These are phyloP conservation scores for Geotrichum histeridarum DNA, from an alignment of 1,139 yeast genomes.

Conservation along the genomic window DNA sequence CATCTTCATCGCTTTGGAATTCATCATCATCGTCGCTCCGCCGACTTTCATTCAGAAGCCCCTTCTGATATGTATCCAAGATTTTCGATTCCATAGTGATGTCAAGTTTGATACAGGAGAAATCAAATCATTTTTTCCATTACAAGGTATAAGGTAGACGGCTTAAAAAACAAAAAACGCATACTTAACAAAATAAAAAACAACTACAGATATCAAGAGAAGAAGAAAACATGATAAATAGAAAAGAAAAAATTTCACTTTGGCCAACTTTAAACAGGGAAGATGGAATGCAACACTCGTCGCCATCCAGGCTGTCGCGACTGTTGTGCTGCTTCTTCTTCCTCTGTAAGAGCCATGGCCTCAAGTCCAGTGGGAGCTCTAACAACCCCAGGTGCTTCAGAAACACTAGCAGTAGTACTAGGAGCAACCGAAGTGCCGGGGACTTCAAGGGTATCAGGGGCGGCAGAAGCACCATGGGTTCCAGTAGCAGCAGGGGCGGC, in stretches of 20 bases:
- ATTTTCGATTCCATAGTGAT: no score
- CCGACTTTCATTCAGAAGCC: no score
- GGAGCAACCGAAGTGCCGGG: no score
- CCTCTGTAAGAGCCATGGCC: conserved; percentile 5
- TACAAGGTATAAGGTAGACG: background rate
- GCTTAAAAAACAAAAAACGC: background rate
- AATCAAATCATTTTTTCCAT: background rate
- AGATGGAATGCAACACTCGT: conserved; percentile 3
- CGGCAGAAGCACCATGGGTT: no score
- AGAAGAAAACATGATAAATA: no score
- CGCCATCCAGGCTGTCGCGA: conserved; percentile 7
- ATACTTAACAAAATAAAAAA: background rate
- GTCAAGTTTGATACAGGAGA: background rate
- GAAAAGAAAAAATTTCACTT: background rate
- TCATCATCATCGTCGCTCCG: no score
- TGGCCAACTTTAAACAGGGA: conserved; percentile 1
- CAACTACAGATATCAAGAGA: background rate
- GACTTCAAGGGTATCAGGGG: no score
- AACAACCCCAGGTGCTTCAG: no score
- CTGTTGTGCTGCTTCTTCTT: conserved; percentile 5
- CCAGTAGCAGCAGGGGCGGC: no score
- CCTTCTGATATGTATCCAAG: no score
- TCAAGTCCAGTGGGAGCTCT: background rate
- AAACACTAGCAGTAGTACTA: no score
- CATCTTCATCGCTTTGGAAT: conserved; percentile 15